Base-by-base conservation (phyloP, 2,329 filamentous ascomycete genomes). In the Xylariaceae sp. region DNA sequence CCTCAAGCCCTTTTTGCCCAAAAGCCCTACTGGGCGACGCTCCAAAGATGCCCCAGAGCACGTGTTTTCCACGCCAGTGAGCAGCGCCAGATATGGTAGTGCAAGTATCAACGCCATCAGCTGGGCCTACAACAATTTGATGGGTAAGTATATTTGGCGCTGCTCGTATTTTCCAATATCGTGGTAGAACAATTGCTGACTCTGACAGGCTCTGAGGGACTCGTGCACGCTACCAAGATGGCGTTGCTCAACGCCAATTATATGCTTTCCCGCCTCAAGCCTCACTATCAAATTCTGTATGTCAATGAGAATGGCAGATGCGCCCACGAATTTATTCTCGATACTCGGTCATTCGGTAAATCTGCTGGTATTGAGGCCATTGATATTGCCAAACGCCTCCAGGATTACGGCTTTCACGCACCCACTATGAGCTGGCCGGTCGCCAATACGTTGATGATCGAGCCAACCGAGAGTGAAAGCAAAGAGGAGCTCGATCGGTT, bases 351-450 rank as follows among this genome's bases (percentile, higher is more conserved):
- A 21, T 96, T 96, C 79, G 88, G 89, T 68, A 87, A 92, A 50
- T 83, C 84, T 0, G 84, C 87, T 6, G 90, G 89, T 22, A 76
- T 97, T 63, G 92, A 96, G 74, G 92, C 88, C 29, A 94, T 96
- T 63, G 92, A 97, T 68, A 88, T 97, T 61, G 92, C 92, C 67
- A 97, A 97, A 80, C 89, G 92, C 59, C 83, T 97, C 18, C 92
- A 96, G 73, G 92, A 97, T 70, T 97, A 95, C 69, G 92, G 92
- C 40, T 97, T 97, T 82, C 92, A 97, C 72, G 89, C 92, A 1
- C 92, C 92, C 0, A 97, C 92, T 49, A 96, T 97, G 92, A 91
- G 86, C 69, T 96, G 89, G 89, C 92, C 92, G 1, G 91, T 97
- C 2, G 82, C 89, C 49, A 95, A 95, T 74, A 96, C 92, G 0